Conservation (phyloP, 306 rosid species). For the Fragaria ananassa region DNA sequence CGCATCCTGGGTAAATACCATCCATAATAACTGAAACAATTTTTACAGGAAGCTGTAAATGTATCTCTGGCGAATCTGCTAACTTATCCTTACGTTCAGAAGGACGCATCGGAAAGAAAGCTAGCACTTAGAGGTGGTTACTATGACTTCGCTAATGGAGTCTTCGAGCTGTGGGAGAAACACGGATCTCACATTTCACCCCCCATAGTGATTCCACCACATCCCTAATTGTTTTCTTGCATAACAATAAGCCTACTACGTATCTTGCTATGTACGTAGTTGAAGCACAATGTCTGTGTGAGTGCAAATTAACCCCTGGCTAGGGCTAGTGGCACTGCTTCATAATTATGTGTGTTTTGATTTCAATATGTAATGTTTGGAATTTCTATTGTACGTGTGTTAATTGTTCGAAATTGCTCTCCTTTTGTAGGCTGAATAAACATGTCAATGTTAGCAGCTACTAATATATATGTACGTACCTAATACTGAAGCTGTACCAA, state of each 20-base stretch:
- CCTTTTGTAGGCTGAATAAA: too few relatives aligned
- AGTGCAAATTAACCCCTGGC: neutral
- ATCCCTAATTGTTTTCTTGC: neutral
- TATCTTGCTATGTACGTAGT: neutral
- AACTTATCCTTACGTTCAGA: slow-evolving; percentile 52
- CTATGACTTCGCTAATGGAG: slow-evolving; percentile 57
- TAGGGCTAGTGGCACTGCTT: neutral
- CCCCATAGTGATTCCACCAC: slow-evolving; percentile 20
- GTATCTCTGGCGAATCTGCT: slow-evolving; percentile 46
- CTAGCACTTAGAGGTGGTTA: slow-evolving; percentile 45
- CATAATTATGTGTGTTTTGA: neutral
- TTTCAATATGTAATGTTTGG: neutral
- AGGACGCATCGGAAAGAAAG: slow-evolving; percentile 15
- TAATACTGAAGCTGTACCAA: too few relatives aligned
- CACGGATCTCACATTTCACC: slow-evolving; percentile 14
- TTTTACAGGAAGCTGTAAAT: slow-evolving; percentile 60
- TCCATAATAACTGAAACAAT: neutral
- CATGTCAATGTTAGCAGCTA: too few relatives aligned
- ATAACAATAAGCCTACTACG: neutral
- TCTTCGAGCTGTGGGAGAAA: slow-evolving; percentile 50
- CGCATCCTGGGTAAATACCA: neutral
- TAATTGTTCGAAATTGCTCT: too few relatives aligned
- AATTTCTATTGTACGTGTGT: too few relatives aligned
- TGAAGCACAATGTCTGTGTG: neutral
- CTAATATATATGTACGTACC: too few relatives aligned